phyloP scores from a whole-genome alignment of 139 green algal genomes.

The Trebouxia sp. region DNA sequence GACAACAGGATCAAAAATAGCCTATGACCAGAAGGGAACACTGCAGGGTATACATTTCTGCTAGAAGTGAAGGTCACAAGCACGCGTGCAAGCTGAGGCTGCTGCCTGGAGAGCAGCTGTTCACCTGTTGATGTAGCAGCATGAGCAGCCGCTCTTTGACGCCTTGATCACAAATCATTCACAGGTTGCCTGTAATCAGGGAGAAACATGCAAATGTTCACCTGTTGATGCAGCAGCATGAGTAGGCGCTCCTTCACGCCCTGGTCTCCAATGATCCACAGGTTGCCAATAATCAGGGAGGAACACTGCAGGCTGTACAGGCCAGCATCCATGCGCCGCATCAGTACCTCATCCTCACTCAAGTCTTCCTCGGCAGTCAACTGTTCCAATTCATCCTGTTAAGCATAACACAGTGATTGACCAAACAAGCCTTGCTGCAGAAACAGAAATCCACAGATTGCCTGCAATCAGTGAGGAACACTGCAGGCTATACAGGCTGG shows the following conservation, averaged over 20 bases:
- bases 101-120: too few relatives aligned
- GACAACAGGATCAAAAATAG: not conserved
- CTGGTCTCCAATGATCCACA: constrained; percentile 74
- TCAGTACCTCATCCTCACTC: constrained; percentile 59
- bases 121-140: constrained; percentile 75
- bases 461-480: not conserved
- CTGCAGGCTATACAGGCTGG: constrained; percentile 85
- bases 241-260: constrained; percentile 74
- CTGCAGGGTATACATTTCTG: not conserved
- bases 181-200: constrained; percentile 74
- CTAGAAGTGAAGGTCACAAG: not conserved
- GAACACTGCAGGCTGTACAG: constrained; percentile 83
- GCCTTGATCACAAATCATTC: constrained; percentile 66
- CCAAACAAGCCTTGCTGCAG: not conserved
- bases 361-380: constrained; percentile 49
- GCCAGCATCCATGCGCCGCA: constrained; percentile 69
- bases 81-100: too few relatives aligned
- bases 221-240: constrained; percentile 75
- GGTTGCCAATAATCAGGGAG: constrained; percentile 64
- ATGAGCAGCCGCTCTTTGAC: constrained; percentile 71
- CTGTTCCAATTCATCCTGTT: constrained; percentile 30
- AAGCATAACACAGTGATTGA: not conserved
- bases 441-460: not conserved
- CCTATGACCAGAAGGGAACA: not conserved
- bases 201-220: constrained; percentile 47